Base-by-base conservation (phyloP, 495 filamentous ascomycete species). In the Pyrenula massariospora region DNA sequence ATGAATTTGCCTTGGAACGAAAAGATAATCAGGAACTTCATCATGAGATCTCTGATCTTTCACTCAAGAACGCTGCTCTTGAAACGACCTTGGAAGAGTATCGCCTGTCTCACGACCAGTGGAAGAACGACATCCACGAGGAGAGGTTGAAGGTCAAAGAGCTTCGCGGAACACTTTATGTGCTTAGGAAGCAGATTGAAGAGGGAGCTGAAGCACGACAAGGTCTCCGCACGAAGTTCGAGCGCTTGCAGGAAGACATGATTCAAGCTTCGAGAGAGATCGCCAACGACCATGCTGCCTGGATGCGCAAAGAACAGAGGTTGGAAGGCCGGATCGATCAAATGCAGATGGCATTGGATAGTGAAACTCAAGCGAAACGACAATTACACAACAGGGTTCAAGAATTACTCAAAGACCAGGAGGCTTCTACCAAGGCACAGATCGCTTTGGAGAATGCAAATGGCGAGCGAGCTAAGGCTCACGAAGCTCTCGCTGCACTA, bases 241-340 rank as follows among this genome's bases (percentile, higher is more conserved):
- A 90, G 60, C 78, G 77, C 54, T 70, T 97, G 52, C 90, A 96
- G 70, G 79, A 86, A 60, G 88, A 96, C 56, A 89, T 97, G 85
- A 79, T 82, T 11, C 74, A 71, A 54, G 83, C 87, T n/a, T 84
- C 85, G 55, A 76, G 78, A 49, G 85, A 94, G 54, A 82, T 95
- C 55, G 81, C 83, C 15, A 79, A 84, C 56, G 90, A 96, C 64
- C 89, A 90, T 63, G 80, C 84, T n/a, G 73, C 77, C 22, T 89
- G 84, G 72, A 75, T 77, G 50, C 83, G 84, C 69, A 84, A 80
- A 60, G 85, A 92, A 62, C 82, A 91, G 62, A 80, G 85, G 50
- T 79, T 88, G 57, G 73, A 81, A 55, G 84, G 84, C 58, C 82
- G 81, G 55, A 84, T 90, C 56, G 89, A 95, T 57, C 82, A 91